Base-by-base conservation (phyloP, 176 grass and related monocot species). In the Phragmites australis region DNA sequence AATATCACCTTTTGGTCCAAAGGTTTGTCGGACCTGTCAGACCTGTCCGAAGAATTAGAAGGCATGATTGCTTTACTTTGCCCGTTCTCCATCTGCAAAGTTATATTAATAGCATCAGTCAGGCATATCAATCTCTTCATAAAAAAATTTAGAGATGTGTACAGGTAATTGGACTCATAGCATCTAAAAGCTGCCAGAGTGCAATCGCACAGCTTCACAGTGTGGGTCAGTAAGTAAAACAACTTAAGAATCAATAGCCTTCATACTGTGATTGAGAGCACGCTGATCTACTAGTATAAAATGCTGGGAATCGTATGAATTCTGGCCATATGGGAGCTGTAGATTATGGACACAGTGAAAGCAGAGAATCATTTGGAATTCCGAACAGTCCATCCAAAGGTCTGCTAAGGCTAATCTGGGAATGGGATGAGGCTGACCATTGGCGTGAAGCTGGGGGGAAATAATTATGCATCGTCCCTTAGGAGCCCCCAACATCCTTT, bases 11-110 rank as follows among this genome's bases (percentile, higher is more conserved):
- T 93, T 89, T 89, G 91, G 84, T 93, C 91, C 84, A 79, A 47
- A 78, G 87, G 81, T 78, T 89, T 93, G 54, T 89, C 87, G 0
- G 87, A 89, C 63, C 87, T 89, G 63, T 89, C 85, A 55, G 91
- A 87, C 51, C 77, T 93, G 76, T 93, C 87, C 4, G 84, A 90
- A 65, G 91, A 93, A 74, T 93, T 89, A 79, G 84, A 90, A 82
- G 87, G 81, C 65, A 73, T 71, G 65, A 69, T 12, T 13, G 67
- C 81, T 41, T 49, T 77, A 59, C 63, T 73, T 19, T 89, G 83
- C 30, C 77, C 72, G 19, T 84, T 73, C 74, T 93, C 84, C 72
- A 85, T 53, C 91, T 93, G 81, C 78, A 84, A 75, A 27, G 4
- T 72, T 27, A 43, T 44, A 26, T 60, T 50, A 74, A 44, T 49